Conservation (phyloP, 495 filamentous ascomycete genomes). For the Aspergillus nanangensis region DNA sequence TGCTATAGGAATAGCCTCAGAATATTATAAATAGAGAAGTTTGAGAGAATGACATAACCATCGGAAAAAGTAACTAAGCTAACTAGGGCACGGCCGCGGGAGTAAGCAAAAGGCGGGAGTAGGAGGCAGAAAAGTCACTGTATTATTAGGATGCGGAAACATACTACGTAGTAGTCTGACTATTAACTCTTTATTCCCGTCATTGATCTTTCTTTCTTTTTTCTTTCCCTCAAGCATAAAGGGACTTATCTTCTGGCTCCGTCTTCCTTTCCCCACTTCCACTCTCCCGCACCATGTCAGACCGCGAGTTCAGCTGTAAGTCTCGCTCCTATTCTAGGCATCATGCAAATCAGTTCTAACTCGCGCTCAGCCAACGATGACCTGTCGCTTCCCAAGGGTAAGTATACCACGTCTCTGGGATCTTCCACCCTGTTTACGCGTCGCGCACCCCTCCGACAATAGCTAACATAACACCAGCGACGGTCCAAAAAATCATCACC, state of each 20-base stretch:
- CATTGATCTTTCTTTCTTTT: neutral
- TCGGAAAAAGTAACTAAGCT: no score
- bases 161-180: no score
- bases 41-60: no score
- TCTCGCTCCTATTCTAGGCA: constrained; percentile 19
- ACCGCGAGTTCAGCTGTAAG: constrained; percentile 81
- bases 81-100: no score
- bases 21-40: no score
- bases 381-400: constrained; percentile 91
- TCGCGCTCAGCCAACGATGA: constrained; percentile 71
- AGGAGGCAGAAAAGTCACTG: no score
- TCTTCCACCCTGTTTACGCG: neutral
- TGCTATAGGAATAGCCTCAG: no score
- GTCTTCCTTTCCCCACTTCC: constrained; percentile 1
- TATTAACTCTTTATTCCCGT: no score
- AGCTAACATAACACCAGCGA: constrained; percentile 52
- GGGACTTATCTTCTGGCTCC: neutral
- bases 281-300: constrained; percentile 62
- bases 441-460: neutral
- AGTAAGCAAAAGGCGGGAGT: no score
- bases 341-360: constrained; percentile 19
- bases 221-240: neutral
- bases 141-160: no score
- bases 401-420: constrained; percentile 4
- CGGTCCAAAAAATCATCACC: constrained; percentile 94